These are phyloP conservation scores for Arthroderma sp. DNA, from an alignment of 2,329 filamentous ascomycete genomes.

Conservation along the genomic window DNA sequence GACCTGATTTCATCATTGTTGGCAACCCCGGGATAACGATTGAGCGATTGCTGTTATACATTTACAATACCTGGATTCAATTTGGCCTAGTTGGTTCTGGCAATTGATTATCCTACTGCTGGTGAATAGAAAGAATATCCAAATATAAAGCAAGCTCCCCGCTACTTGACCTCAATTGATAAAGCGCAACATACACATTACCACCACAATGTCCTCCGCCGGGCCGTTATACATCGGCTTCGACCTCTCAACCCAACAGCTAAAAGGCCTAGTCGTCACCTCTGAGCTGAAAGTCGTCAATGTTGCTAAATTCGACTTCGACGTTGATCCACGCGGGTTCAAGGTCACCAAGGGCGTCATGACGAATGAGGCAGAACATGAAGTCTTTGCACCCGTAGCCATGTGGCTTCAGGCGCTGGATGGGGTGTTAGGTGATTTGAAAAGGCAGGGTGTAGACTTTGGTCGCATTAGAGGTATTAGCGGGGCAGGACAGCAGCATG, in stretches of 20 bases:
- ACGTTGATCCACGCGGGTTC: constrained; percentile 68
- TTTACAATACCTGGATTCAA: no score
- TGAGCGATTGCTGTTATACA: no score
- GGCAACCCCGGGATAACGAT: no score
- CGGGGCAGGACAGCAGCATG: constrained; percentile 93
- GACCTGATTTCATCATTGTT: no score
- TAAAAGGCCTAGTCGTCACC: constrained; percentile 83
- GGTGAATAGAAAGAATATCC: no score
- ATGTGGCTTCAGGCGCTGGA: constrained; percentile 93
- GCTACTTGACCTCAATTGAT: no score
- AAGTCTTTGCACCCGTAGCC: constrained; percentile 84
- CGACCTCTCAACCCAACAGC: constrained; percentile 90
- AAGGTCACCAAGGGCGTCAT: constrained; percentile 77
- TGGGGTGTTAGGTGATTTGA: constrained; percentile 62
- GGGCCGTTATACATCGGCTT: constrained; percentile 75
- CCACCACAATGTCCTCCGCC: constrained; percentile 6
- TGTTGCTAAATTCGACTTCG: constrained; percentile 89
- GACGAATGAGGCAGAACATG: constrained; percentile 65
- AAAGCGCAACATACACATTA: neutral
- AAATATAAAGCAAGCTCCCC: no score
- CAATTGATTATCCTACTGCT: no score
- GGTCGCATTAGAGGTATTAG: constrained; percentile 65
- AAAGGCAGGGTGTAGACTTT: constrained; percentile 58
- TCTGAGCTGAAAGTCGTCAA: constrained; percentile 68
- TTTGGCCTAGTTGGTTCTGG: no score